Evolutionary conservation across 176 grass and related monocot species (phyloP), one percentile per base, ranked within the genome.

Genomic region (Rhynchospora pubera): DNA sequence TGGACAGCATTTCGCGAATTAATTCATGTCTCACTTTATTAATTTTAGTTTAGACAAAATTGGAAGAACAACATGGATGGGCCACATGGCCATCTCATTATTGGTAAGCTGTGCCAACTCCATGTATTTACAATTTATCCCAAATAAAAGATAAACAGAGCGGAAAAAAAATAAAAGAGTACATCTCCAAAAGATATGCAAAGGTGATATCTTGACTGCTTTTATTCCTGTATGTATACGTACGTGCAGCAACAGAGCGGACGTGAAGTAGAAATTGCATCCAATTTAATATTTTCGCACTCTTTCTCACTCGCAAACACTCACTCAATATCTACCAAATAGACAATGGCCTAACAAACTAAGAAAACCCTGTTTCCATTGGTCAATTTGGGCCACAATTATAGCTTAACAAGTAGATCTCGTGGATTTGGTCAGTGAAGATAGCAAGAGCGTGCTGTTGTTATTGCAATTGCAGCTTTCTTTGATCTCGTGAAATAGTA

Each of bases 201-300:
- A 53, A 79, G 13, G 26, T 79, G 77, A 79, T 79, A 12, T 44
- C 66, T 70, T 48, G 8, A 48, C n/a, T 21, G 45, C 39, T 72
- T 80, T 80, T 80, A 61, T 80, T 80, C 30, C 56, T 79, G 56
- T 28, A 28, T 28, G 26, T 28, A 28, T 28, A 28, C 26, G 26
- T 79, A 79, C 55, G 56, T 19, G 26, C 18, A 63, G 22, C 24
- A 57, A 7, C 6, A 39, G 5, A 79, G 55, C 77, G 57, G 50
- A 74, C 55, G 56, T 65, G 45, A 66, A 64, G 10, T 22, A 48
- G 23, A 67, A 64, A 85, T 85, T 78, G 19, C 75, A 78, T 65
- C 59, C 60, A 7, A 79, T 85, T 79, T 56, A 85, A 60, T 43
- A 7, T 45, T 39, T 7, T 0, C 68, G 26, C 1, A 50, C 83